Base-by-base conservation (phyloP, 768 basidiomycete species). In the Xanthoconium purpureum region DNA sequence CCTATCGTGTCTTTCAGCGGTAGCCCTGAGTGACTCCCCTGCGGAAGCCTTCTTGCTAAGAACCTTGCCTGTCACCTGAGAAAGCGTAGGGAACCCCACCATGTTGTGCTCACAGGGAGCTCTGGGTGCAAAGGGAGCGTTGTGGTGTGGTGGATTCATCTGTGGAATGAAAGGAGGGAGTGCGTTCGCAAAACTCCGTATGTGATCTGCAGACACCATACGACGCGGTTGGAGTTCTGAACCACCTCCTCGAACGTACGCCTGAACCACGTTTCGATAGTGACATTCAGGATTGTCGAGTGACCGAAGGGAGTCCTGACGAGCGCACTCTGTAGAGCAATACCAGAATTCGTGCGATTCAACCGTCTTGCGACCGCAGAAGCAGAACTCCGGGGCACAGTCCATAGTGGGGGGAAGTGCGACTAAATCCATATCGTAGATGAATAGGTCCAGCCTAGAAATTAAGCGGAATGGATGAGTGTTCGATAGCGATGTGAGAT, bases 241-340 rank as follows among this genome's bases (percentile, higher is more conserved):
- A 24, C 24, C 24, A 4, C 4, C 24, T 24, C 24, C 60, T 28
- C 9, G 55, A 30, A 42, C 14, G 32, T 60, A 54, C 32, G 66
- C 71, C 1, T n/a, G 63, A 15, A 66, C 53, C 29, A 57, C 55
- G 0, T 58, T 49, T 36, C 70, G 71, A 47, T 71, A 71, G 30
- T 71, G 71, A 39, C 58, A 63, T 18, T 66, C 39, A 6, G 57
- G 49, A 14, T 51, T 52, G 3, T 47, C 61, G 24, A 73, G 66
- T 4, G 69, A 63, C 28, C 63, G 61, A 17, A 71, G 59, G 28
- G 71, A 49, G 28, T 73, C 71, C 15, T 17, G 37, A 20, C 63
- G 69, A 10, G 70, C 71, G 12, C 71, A 73, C 0, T 52, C 2
- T 3, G 54, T 56, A 18, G 71, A 71, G 38, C 70, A 71, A 45